phyloP scores from a whole-genome alignment of 208 protist species.

The Leishmania tarentolae region DNA sequence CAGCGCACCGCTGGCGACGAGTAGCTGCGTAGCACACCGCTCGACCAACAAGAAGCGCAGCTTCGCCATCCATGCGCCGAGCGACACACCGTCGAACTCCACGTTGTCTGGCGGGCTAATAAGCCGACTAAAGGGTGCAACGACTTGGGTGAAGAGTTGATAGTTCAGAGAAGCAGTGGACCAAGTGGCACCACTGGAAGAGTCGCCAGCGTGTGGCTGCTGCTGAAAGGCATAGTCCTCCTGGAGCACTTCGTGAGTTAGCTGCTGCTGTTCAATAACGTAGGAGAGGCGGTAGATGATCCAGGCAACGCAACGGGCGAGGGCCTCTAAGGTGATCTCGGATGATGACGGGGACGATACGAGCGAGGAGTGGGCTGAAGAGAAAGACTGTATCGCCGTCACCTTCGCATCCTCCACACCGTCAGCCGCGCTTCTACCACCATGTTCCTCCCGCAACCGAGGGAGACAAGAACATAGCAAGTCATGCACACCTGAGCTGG shows the following conservation, averaged over 20 bases:
- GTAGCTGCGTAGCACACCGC: slow-evolving; percentile 31
- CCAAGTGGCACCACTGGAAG: not conserved
- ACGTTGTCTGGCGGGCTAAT: slow-evolving; percentile 55
- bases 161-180: slow-evolving; percentile 32
- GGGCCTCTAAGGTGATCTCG: slow-evolving; percentile 59
- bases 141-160: slow-evolving; percentile 68
- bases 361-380: not conserved
- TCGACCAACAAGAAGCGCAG: slow-evolving; percentile 37
- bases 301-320: slow-evolving; percentile 71
- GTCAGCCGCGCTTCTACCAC: not conserved
- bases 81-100: slow-evolving; percentile 47
- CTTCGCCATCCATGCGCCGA: slow-evolving; percentile 39
- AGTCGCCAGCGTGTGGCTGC: slow-evolving; percentile 7
- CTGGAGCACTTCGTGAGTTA: slow-evolving; percentile 52
- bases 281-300: slow-evolving; percentile 49
- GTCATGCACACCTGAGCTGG: slow-evolving; percentile 35
- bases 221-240: slow-evolving; percentile 26
- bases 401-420: not conserved
- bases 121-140: slow-evolving; percentile 70
- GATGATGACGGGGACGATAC: not conserved
- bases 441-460: slow-evolving; percentile 28
- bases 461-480: slow-evolving; percentile 57
- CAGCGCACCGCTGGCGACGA: slow-evolving; percentile 15
- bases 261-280: slow-evolving; percentile 43
- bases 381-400: not conserved